Conservation (phyloP, 768 basidiomycete species). For the Tubosaeta brunneosetosa region DNA sequence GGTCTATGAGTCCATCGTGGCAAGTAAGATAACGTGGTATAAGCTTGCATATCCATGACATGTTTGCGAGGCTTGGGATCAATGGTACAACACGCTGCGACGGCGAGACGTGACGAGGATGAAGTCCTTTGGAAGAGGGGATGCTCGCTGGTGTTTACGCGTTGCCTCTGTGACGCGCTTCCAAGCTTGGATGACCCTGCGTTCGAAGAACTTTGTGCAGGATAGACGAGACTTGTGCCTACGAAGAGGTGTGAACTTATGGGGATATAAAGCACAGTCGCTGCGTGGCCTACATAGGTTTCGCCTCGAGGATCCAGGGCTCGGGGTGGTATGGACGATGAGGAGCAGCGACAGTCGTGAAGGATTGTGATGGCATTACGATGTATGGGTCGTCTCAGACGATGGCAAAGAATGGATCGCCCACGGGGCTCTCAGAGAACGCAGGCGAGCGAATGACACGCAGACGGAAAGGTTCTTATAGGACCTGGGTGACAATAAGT, state of each 20-base stretch:
- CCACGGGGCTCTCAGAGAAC: conserved; percentile 20
- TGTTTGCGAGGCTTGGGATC: conserved; percentile 6
- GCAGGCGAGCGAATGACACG: neutral
- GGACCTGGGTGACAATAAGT: conserved; percentile 12
- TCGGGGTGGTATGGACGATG: conserved; percentile 18
- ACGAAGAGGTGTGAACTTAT: neutral
- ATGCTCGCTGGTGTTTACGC: conserved; percentile 48
- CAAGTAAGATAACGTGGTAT: neutral
- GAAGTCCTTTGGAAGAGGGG: conserved; percentile 56
- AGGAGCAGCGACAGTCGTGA: conserved; percentile 4
- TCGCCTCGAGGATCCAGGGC: conserved; percentile 23
- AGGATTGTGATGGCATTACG: conserved; percentile 6
- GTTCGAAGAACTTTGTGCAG: conserved; percentile 47
- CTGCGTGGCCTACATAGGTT: conserved; percentile 19
- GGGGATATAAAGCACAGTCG: neutral
- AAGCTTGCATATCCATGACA: conserved; percentile 9
- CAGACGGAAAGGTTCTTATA: conserved; percentile 16
- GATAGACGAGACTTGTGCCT: conserved; percentile 29
- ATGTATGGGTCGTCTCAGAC: conserved; percentile 20
- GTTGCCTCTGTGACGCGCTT: conserved; percentile 53
- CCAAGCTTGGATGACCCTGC: conserved; percentile 57
- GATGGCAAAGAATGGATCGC: conserved; percentile 25
- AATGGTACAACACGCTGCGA: conserved; percentile 44
- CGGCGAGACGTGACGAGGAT: conserved; percentile 54
- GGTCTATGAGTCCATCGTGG: neutral